These are phyloP conservation scores for Schwanniomyces polymorphus DNA, from an alignment of 805 yeast genomes.

Conservation along the genomic window DNA sequence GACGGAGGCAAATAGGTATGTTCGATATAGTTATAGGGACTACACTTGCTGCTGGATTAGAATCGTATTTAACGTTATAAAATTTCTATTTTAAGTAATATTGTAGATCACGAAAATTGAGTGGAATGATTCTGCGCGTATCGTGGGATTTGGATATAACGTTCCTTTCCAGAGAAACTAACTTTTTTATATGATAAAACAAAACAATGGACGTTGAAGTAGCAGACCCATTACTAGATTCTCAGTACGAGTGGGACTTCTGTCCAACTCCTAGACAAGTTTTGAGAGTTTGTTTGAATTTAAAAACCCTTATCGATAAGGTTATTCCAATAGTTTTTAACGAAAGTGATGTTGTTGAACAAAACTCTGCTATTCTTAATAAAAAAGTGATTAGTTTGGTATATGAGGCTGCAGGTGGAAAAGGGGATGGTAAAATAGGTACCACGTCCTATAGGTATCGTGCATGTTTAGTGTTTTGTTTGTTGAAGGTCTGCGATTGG, in stretches of 20 bases:
- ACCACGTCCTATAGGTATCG: conserved; percentile 62
- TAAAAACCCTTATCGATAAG: conserved; percentile 71
- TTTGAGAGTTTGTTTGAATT: conserved; percentile 66
- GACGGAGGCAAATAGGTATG: conserved; percentile 34
- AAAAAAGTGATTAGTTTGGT: conserved; percentile 59
- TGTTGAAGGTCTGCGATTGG: conserved; percentile 80
- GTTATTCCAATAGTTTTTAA: conserved; percentile 67
- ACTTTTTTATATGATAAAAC: background rate
- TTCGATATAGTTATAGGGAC: conserved; percentile 57
- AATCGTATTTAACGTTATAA: conserved; percentile 4
- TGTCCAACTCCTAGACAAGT: conserved; percentile 66
- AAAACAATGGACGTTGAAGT: background rate
- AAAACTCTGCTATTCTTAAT: conserved; percentile 61
- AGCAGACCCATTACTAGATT: background rate
- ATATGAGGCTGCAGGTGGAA: conserved; percentile 78
- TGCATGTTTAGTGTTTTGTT: conserved; percentile 66
- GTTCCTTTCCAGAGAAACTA: background rate
- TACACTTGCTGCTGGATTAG: conserved; percentile 50
- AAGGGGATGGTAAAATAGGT: conserved; percentile 55
- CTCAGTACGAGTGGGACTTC: background rate
- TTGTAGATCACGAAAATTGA: background rate
- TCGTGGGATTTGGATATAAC: background rate
- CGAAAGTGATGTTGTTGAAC: conserved; percentile 47
- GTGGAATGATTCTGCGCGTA: background rate
- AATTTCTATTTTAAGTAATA: background rate